Base-by-base conservation (phyloP, 805 yeast species). In the Candida parachauliodes region DNA sequence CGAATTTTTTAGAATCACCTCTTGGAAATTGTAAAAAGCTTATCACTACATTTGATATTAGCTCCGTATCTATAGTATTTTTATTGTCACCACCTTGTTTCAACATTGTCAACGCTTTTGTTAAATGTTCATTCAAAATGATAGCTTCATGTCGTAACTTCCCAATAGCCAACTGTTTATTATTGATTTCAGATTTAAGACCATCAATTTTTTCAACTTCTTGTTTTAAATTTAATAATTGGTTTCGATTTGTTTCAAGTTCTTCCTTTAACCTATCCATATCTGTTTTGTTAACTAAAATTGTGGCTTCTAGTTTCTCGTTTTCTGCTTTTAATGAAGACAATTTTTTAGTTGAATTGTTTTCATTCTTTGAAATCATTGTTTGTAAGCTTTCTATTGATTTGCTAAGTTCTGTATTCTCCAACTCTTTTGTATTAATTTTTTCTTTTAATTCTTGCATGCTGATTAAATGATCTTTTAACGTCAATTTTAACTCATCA, bases 121-220 rank as follows among this genome's bases (percentile, higher is more conserved):
- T 88, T 38, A 93, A 65, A 62, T 93, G 98, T 55, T 93, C 98
- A 57, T 93, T 93, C 41, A 91, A 65, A 18, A 87, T 86, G 8
- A 93, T 91, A 2, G 95, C 91, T 58, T 93, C 98, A 57, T 91
- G 98, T 37, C 97, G 77, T 34, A 93, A 72, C 55, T 91, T 93
- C 1, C 98, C 98, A 36, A 93, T 78, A 35, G 81, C 74, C 23
- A 89, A 64, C 41, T 81, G 87, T 59, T 87, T 88, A 43, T 52
- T 56, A 31, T 65, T 60, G 15, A 67, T 44, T 73, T 88, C 65
- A 68, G 79, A 31, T 72, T 66, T 54, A 71, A 88, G 37, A 57
- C 64, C 52, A 72, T 84, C 36, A 70, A 67, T 50, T 46, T 57
- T 34, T 40, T 51, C 54, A 10, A 56, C 45, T 46, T 52, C 60